Percentiles rank a stretch among this genome's conserved stretches.
These are phyloP conservation scores for Jamesozyma lodderae DNA, from an alignment of 805 yeast genomes.

Conservation along the genomic window DNA sequence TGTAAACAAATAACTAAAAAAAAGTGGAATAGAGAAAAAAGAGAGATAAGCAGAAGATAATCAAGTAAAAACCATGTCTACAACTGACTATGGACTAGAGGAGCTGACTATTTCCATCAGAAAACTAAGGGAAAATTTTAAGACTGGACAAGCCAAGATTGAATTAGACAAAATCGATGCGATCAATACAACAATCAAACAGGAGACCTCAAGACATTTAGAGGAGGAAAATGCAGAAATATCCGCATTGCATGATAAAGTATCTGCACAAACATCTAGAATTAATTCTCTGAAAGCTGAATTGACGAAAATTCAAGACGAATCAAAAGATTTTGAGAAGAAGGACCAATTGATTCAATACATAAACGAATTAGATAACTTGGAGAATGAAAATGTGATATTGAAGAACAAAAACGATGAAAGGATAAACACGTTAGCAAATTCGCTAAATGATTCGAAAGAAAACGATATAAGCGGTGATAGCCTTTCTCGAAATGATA, in stretches of 20 bases:
- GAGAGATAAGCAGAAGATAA: no score
- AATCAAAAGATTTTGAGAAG: constrained; percentile 10
- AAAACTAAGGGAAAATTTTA: constrained; percentile 1
- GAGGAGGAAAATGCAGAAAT: constrained; percentile 7
- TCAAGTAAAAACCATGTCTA: no score
- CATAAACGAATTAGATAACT: constrained; percentile 18
- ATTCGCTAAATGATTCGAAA: neutral
- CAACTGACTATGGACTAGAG: neutral
- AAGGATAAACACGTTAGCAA: constrained; percentile 8
- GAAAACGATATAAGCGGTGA: neutral
- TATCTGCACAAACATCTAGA: constrained; percentile 6
- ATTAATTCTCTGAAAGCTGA: constrained; percentile 8
- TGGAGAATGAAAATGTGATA: constrained; percentile 16
- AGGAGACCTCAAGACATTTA: constrained; percentile 5
- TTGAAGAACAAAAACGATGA: constrained; percentile 18
- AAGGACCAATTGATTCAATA: constrained; percentile 13
- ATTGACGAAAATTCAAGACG: constrained; percentile 9
- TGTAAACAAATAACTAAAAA: no score
- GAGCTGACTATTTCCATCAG: neutral
- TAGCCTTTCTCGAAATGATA: no score
- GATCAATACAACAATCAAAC: constrained; percentile 2
- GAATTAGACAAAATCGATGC: neutral
- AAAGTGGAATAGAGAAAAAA: neutral
- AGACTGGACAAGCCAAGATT: neutral
- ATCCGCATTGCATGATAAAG: constrained; percentile 5